Evolutionary conservation across 2,329 filamentous ascomycete genomes (phyloP), one percentile per base, ranked within the genome.

Genomic region (Magnaporthiopsis poae): DNA sequence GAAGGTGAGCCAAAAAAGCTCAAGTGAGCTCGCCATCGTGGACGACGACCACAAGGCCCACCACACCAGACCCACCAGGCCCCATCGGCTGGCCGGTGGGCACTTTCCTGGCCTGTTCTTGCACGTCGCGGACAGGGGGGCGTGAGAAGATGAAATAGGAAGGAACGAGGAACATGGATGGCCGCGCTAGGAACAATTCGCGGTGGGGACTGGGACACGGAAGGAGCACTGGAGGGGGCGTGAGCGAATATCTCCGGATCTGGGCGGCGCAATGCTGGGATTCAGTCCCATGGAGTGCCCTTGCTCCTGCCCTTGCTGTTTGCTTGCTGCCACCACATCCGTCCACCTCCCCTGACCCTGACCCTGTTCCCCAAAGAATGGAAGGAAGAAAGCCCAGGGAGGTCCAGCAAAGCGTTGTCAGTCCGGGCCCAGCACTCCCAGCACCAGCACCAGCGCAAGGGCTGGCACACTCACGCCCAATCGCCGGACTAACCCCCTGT

Each of bases 241-340:
- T 61, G 60, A 25, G 60, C 15, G 60, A 61, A 61, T 61, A 61
- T 56, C 46, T 56, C 46, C 46, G 46, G 46, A 56, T 56, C 46
- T 56, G 46, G 46, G 46, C 46, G 21, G n/a, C 46, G 46, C 46
- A 21, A 52, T 52, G 46, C 46, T 52, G 46, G 46, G 18, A n/a
- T 21, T 21, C 46, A 56, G 21, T 56, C 46, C 21, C 46, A 56
- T 56, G 46, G 46, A 36, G 35, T 2, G 46, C 21, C 15, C 46
- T 52, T 52, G 46, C 46, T 56, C 39, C 39, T 46, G 39, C 39
- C 39, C 39, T 46, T 46, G 39, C 35, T 36, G 35, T 11, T 11
- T 35, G 39, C 39, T 52, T 18, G 39, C 46, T 56, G 46, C 46
- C 46, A 56, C 46, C 46, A n/a, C 46, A 21, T 56, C 46, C 46